Evolutionary conservation across 805 yeast genomes (phyloP).

Genomic region (Myxozyma nipponensis): DNA sequence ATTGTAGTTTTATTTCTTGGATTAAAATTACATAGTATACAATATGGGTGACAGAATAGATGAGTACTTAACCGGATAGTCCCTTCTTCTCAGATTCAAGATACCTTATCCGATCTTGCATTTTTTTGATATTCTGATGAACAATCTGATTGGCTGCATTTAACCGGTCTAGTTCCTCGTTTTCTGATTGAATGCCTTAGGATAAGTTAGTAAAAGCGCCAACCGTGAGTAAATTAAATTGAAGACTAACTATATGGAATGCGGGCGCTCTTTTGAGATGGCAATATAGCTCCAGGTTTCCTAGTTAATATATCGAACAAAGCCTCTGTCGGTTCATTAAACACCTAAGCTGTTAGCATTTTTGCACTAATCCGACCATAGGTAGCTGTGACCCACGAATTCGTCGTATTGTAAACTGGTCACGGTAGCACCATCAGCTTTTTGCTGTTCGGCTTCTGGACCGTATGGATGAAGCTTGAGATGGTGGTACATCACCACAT

Average conservation of each 20-base stretch:
- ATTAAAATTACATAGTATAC: background rate
- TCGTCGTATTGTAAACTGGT: slow-evolving; percentile 76
- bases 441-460: slow-evolving; percentile 34
- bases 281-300: slow-evolving; percentile 49
- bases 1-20: background rate
- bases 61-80: background rate
- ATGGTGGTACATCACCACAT: slow-evolving; percentile 80
- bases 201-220: slow-evolving; percentile 29
- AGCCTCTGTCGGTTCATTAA: slow-evolving; percentile 91
- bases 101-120: slow-evolving; percentile 39
- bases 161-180: slow-evolving; percentile 59
- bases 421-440: slow-evolving; percentile 42
- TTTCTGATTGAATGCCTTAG: slow-evolving; percentile 48
- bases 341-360: slow-evolving; percentile 34
- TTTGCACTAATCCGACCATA: background rate
- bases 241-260: slow-evolving; percentile 37
- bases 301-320: slow-evolving; percentile 73
- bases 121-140: slow-evolving; percentile 44
- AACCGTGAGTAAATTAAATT: slow-evolving; percentile 2
- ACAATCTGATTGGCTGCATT: slow-evolving; percentile 46
- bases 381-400: slow-evolving; percentile 45
- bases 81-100: slow-evolving; percentile 35
- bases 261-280: slow-evolving; percentile 37
- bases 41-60: background rate
- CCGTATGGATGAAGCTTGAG: slow-evolving; percentile 86